Conservation (phyloP, 2,329 filamentous ascomycete genomes). For the Emergomyces pasteurianus region DNA sequence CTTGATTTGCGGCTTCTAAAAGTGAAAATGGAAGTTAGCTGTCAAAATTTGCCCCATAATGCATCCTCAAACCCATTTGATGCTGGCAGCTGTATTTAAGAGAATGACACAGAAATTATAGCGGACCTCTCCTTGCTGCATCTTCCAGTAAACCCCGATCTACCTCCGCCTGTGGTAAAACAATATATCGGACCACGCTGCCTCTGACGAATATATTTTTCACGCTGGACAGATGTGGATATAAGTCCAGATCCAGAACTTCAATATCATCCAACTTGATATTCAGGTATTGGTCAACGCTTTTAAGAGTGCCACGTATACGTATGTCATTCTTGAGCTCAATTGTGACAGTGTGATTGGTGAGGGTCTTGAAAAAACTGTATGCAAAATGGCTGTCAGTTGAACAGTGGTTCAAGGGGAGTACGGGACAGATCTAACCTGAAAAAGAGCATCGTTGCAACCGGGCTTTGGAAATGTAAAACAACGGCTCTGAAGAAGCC, state of each 20-base stretch:
- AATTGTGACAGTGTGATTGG: constrained; percentile 92
- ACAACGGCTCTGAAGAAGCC: not conserved
- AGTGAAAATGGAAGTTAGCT: constrained; percentile 5
- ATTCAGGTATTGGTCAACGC: constrained; percentile 97
- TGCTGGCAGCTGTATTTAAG: not conserved
- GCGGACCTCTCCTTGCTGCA: constrained; percentile 69
- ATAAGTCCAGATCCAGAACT: constrained; percentile 85
- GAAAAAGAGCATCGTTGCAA: constrained; percentile 41
- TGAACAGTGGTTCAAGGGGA: not conserved
- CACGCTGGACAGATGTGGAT: constrained; percentile 81
- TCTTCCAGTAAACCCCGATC: constrained; percentile 82
- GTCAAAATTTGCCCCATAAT: not conserved
- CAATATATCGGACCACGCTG: constrained; percentile 84
- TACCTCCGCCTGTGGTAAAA: constrained; percentile 69
- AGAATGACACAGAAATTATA: not conserved
- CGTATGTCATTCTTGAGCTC: constrained; percentile 99
- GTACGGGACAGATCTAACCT: constrained; percentile 26
- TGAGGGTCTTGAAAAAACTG: constrained; percentile 98
- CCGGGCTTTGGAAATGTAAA: not conserved
- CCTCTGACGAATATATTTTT: constrained; percentile 95
- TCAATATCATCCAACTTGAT: constrained; percentile 96
- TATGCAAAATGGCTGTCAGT: not conserved
- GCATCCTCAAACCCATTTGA: not conserved
- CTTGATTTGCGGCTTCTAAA: constrained; percentile 40
- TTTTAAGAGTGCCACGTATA: constrained; percentile 89